A percentile compares a stretch with the other conserved stretches of the same genome.
Conservation (phyloP, 2,329 filamentous ascomycete genomes). For the Neofusicoccum umdonicola region DNA sequence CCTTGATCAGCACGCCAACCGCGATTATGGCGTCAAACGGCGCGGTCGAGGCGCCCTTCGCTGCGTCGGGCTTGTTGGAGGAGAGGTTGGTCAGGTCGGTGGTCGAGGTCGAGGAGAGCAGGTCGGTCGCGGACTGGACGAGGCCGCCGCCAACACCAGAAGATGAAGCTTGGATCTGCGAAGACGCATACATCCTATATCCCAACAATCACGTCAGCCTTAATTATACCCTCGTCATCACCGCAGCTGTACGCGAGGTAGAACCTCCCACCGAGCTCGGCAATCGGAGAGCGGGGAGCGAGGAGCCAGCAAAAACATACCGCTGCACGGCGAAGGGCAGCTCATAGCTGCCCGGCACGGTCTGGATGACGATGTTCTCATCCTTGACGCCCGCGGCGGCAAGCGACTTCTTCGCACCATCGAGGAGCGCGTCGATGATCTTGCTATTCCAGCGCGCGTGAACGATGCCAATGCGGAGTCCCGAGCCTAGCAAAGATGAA, state of each 20-base stretch:
- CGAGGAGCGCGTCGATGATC: slow-evolving; percentile 82
- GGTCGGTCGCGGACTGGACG: slow-evolving; percentile 67
- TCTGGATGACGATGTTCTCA: slow-evolving; percentile 84
- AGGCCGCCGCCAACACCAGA: slow-evolving; percentile 53
- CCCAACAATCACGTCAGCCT: no score
- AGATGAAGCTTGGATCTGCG: slow-evolving; percentile 75
- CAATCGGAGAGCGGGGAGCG: not conserved
- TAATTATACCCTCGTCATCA: no score
- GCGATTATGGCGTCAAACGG: slow-evolving; percentile 94
- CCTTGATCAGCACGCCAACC: slow-evolving; percentile 95
- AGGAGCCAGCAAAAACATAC: slow-evolving; percentile 47
- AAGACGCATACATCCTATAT: slow-evolving; percentile 74
- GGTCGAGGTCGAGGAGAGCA: slow-evolving; percentile 59
- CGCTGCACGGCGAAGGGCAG: slow-evolving; percentile 86
- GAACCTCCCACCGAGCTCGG: not conserved
- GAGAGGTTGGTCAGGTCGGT: slow-evolving; percentile 54
- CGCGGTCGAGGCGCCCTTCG: slow-evolving; percentile 41
- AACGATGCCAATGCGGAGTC: slow-evolving; percentile 87
- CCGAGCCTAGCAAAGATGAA: slow-evolving; percentile 50
- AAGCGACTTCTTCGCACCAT: slow-evolving; percentile 76
- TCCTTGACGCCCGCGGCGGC: slow-evolving; percentile 76
- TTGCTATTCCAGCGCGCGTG: slow-evolving; percentile 92
- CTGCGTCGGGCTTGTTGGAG: slow-evolving; percentile 23
- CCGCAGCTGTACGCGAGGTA: not conserved
- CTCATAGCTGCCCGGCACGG: slow-evolving; percentile 92